A percentile compares a stretch with the other conserved stretches of the same genome.
These are phyloP conservation scores for Termitomyces sp. DNA, from an alignment of 768 basidiomycete genomes.

Conservation along the genomic window DNA sequence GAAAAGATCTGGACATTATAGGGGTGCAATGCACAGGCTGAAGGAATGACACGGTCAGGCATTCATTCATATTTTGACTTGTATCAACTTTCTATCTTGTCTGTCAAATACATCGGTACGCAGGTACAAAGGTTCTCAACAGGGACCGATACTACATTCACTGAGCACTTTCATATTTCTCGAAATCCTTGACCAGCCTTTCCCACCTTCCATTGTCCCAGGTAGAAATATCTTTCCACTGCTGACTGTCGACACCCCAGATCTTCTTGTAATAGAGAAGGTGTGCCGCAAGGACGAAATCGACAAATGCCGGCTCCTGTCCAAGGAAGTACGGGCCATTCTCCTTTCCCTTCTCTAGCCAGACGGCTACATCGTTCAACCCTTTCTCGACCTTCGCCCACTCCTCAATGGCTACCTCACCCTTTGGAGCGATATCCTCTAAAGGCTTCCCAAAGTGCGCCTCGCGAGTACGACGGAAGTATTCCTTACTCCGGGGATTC, in stretches of 20 bases:
- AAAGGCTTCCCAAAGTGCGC: slow-evolving; percentile 27
- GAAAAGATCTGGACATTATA: background rate
- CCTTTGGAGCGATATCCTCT: slow-evolving; percentile 31
- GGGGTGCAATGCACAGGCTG: background rate
- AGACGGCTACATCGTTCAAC: slow-evolving; percentile 24
- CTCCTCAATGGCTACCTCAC: slow-evolving; percentile 25
- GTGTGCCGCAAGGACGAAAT: slow-evolving; percentile 32
- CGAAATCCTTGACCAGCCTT: slow-evolving; percentile 22
- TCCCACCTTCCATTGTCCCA: slow-evolving; percentile 41
- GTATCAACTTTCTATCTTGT: too few relatives aligned
- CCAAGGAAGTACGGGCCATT: slow-evolving; percentile 34
- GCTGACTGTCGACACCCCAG: slow-evolving; percentile 32
- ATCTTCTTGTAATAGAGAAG: slow-evolving; percentile 27
- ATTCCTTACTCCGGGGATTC: slow-evolving; percentile 28
- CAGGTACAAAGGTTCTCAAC: too few relatives aligned
- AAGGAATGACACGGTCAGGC: too few relatives aligned
- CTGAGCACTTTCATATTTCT: slow-evolving; percentile 23
- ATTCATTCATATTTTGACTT: too few relatives aligned
- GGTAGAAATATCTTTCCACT: slow-evolving; percentile 36
- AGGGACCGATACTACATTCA: too few relatives aligned
- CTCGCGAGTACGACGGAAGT: slow-evolving; percentile 35
- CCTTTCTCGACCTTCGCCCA: slow-evolving; percentile 34
- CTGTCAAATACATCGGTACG: too few relatives aligned
- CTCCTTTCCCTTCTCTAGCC: slow-evolving; percentile 23
- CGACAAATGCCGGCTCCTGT: slow-evolving; percentile 31